Conservation (phyloP, 257 asterid species). For the Voacanga thouarsii region DNA sequence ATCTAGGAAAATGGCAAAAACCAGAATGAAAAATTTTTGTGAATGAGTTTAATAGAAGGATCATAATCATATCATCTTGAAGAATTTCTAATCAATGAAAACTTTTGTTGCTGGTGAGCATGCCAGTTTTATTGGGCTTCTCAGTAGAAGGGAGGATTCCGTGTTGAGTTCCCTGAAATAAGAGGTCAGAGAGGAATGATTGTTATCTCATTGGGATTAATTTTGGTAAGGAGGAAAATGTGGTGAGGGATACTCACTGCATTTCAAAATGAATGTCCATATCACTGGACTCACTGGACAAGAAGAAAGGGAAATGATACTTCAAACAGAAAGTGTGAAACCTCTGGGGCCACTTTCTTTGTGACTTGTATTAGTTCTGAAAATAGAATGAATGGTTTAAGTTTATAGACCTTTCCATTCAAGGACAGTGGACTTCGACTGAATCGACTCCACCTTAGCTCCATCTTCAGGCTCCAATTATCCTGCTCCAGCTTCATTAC, state of each 20-base stretch:
- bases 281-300: not conserved
- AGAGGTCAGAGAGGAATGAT: not conserved
- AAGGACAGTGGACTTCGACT: not conserved
- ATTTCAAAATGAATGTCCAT: not conserved
- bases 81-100: not conserved
- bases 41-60: not conserved
- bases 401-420: not conserved
- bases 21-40: not conserved
- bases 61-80: not conserved
- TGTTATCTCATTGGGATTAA: not conserved
- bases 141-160: not conserved
- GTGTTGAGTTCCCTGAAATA: not conserved
- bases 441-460: not conserved
- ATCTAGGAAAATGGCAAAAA: not conserved
- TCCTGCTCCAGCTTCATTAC: not conserved
- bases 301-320: not conserved
- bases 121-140: not conserved
- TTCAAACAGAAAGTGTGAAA: not conserved
- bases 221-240: not conserved
- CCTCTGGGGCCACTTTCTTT: not conserved
- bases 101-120: not conserved
- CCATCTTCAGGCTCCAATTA: not conserved
- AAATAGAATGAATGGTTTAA: not conserved
- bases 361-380: not conserved
- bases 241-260: not conserved